Evolutionary conservation across 2,329 filamentous ascomycete genomes (phyloP).

Genomic region (Gyromitra esculenta): DNA sequence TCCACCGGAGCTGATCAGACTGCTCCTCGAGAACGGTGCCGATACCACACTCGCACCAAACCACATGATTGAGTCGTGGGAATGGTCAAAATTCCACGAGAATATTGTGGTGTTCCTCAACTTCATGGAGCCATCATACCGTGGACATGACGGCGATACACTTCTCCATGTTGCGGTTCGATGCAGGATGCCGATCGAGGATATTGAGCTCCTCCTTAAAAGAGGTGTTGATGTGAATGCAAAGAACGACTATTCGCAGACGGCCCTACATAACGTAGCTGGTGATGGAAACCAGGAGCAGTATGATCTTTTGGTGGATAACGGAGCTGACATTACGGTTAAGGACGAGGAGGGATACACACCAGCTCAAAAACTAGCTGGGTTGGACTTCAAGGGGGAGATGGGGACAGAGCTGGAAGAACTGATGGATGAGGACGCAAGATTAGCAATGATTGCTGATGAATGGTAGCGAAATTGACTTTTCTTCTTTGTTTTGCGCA

Average conservation of each 20-base stretch:
- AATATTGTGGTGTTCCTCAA: constrained; percentile 23
- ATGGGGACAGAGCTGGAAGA: neutral
- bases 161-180: constrained; percentile 23
- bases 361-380: neutral
- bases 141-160: constrained; percentile 7
- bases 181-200: constrained; percentile 13
- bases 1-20: constrained; percentile 9
- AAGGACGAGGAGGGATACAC: neutral
- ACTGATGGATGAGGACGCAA: neutral
- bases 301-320: constrained; percentile 2
- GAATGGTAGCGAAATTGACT: neutral
- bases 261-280: constrained; percentile 5
- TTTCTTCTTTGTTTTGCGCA: neutral
- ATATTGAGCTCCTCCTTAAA: constrained; percentile 16
- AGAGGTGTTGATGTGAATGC: constrained; percentile 24
- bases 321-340: constrained; percentile 4
- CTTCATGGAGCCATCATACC: neutral
- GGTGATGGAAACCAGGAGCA: neutral
- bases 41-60: neutral
- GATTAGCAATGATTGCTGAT: neutral
- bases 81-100: constrained; percentile 3
- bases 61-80: neutral
- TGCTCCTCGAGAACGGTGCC: constrained; percentile 20
- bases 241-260: neutral
- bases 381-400: too few relatives aligned